Evolutionary conservation across 805 yeast species (phyloP).

Genomic region (Candida insectalens): DNA sequence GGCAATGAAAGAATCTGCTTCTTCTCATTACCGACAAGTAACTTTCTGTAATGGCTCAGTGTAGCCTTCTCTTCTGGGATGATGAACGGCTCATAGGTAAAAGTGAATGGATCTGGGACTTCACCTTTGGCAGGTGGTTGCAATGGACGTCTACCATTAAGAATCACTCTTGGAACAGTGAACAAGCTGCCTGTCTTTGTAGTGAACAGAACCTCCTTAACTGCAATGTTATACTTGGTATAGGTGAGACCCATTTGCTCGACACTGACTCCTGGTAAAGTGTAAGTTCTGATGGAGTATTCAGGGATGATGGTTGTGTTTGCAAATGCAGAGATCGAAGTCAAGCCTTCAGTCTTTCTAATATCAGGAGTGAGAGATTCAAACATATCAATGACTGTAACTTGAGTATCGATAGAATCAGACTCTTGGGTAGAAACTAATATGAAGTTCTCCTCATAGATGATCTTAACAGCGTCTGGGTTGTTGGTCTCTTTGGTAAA

Average conservation of each 20-base stretch:
- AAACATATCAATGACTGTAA: slow-evolving; percentile 71
- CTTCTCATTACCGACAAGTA: slow-evolving; percentile 18
- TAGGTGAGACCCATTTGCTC: slow-evolving; percentile 39
- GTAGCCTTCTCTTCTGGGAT: slow-evolving; percentile 37
- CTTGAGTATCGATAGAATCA: slow-evolving; percentile 37
- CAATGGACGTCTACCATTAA: slow-evolving; percentile 62
- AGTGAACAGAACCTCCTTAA: slow-evolving; percentile 52
- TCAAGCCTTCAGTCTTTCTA: slow-evolving; percentile 17
- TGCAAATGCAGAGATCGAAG: slow-evolving; percentile 11
- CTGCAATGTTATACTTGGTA: slow-evolving; percentile 59
- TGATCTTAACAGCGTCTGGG: slow-evolving; percentile 32
- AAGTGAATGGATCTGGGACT: slow-evolving; percentile 45
- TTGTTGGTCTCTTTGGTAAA: slow-evolving; percentile 23
- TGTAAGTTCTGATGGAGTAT: slow-evolving; percentile 44
- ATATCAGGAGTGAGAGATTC: slow-evolving; percentile 51
- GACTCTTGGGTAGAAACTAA: slow-evolving; percentile 53
- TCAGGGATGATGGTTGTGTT: slow-evolving; percentile 30
- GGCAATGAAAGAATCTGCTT: slow-evolving; percentile 33
- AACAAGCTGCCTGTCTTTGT: slow-evolving; percentile 54
- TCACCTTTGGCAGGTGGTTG: slow-evolving; percentile 39
- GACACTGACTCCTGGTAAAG: slow-evolving; percentile 48
- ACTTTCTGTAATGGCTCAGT: slow-evolving; percentile 41
- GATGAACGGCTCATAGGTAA: slow-evolving; percentile 59
- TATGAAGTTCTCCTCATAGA: slow-evolving; percentile 79
- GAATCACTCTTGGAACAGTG: slow-evolving; percentile 56